Evolutionary conservation across 768 basidiomycete species (phyloP).

Genomic region (Pisolithus marmoratus): DNA sequence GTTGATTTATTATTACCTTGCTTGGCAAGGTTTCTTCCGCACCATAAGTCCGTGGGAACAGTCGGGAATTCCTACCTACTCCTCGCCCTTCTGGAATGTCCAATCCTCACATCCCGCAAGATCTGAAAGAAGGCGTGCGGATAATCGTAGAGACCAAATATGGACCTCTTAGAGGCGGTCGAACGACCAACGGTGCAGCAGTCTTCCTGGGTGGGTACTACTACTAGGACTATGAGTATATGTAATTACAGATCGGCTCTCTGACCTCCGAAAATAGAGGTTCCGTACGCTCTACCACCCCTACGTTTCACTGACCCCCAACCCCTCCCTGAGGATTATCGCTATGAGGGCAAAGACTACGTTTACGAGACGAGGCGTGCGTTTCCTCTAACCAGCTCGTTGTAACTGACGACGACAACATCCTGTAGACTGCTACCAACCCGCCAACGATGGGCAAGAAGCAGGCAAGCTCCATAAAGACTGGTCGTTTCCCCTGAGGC

Average conservation of each 20-base stretch:
- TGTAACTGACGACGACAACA: neutral
- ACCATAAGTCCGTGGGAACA: too few relatives aligned
- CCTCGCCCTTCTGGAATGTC: neutral
- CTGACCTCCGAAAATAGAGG: too few relatives aligned
- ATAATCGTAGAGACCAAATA: constrained; percentile 49
- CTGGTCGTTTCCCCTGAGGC: neutral
- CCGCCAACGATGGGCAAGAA: constrained; percentile 59
- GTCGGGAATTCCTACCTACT: too few relatives aligned
- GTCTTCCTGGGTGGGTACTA: constrained; percentile 53
- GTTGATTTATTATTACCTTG: too few relatives aligned
- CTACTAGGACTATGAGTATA: too few relatives aligned
- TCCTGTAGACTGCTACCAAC: constrained; percentile 52
- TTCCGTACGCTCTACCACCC: constrained; percentile 68
- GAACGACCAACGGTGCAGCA: constrained; percentile 53
- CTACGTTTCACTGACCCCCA: constrained; percentile 58
- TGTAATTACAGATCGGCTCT: too few relatives aligned
- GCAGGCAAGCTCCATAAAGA: constrained; percentile 29
- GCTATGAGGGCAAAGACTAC: constrained; percentile 57
- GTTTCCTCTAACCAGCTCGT: constrained; percentile 12
- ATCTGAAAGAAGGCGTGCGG: constrained; percentile 39
- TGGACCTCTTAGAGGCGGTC: constrained; percentile 53
- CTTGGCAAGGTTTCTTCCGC: too few relatives aligned
- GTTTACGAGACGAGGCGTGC: constrained; percentile 52
- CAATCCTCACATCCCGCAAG: constrained; percentile 55
- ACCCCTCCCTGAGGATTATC: constrained; percentile 46